phyloP scores from a whole-genome alignment of 441 rosid species.

The Metrosideros polymorpha region DNA sequence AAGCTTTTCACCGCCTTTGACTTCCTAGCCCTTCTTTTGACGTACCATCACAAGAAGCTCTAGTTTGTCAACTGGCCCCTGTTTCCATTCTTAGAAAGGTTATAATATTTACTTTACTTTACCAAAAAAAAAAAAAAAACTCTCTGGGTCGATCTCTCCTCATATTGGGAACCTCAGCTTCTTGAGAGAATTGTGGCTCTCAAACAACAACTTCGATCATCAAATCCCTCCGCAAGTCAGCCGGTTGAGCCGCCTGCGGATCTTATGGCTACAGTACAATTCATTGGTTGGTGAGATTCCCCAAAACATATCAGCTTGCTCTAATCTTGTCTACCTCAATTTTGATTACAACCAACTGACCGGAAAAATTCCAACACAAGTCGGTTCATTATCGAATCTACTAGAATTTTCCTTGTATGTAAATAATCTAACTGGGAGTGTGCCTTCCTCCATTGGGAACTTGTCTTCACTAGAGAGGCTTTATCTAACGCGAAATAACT shows the following conservation, averaged over 20 bases:
- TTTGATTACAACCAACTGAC: neutral
- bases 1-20: too few species aligned
- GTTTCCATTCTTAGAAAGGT: too few species aligned
- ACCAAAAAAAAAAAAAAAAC: too few species aligned
- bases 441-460: constrained; percentile 1
- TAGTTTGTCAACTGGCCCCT: too few species aligned
- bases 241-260: too few species aligned
- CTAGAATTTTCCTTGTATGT: accelerated
- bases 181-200: neutral
- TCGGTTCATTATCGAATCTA: neutral
- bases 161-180: neutral
- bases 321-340: accelerated
- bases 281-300: too few species aligned
- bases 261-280: neutral
- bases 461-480: neutral
- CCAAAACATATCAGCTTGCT: too few species aligned
- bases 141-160: neutral
- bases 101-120: too few species aligned
- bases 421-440: neutral
- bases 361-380: neutral
- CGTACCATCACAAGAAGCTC: too few species aligned
- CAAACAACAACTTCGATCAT: neutral
- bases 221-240: neutral
- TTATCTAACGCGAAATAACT: accelerated
- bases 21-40: too few species aligned